These are phyloP conservation scores for Beta macrorhiza DNA, from an alignment of 179 eudicot genomes.

Conservation along the genomic window DNA sequence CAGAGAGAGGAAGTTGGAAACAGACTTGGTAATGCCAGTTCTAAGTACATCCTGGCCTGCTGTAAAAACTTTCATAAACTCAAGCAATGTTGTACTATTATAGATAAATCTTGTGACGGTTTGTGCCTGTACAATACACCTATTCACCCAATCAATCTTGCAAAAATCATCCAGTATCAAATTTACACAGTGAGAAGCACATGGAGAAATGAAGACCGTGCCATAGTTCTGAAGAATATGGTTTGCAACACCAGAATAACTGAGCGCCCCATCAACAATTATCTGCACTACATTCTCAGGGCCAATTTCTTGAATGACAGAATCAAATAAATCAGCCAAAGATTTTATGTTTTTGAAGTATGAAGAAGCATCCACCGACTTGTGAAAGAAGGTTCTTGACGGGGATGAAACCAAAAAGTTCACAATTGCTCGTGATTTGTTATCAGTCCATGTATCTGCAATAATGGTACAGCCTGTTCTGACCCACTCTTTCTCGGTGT, in stretches of 20 bases:
- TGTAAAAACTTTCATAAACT: slow-evolving; percentile 77
- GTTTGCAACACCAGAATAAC: slow-evolving; percentile 67
- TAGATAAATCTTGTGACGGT: slow-evolving; percentile 73
- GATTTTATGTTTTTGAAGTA: slow-evolving; percentile 68
- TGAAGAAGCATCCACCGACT: slow-evolving; percentile 82
- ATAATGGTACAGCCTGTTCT: slow-evolving; percentile 87
- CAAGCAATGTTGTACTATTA: slow-evolving; percentile 61
- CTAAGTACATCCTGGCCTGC: slow-evolving; percentile 72
- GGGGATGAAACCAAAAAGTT: slow-evolving; percentile 92
- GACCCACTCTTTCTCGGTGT: slow-evolving; percentile 86
- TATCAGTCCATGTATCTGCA: slow-evolving; percentile 92
- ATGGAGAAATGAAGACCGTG: slow-evolving; percentile 78
- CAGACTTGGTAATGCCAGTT: slow-evolving; percentile 72
- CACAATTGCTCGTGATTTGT: slow-evolving; percentile 78
- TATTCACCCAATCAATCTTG: slow-evolving; percentile 81
- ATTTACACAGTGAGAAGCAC: slow-evolving; percentile 87
- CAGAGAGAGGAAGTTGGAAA: slow-evolving; percentile 75
- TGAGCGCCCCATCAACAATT: slow-evolving; percentile 69
- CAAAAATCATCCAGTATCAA: slow-evolving; percentile 81
- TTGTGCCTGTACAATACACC: slow-evolving; percentile 82
- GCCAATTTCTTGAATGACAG: slow-evolving; percentile 84
- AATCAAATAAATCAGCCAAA: slow-evolving; percentile 76
- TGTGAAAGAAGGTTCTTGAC: slow-evolving; percentile 83
- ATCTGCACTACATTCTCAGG: slow-evolving; percentile 86
- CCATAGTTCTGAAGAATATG: slow-evolving; percentile 75